Evolutionary conservation across 2,329 filamentous ascomycete species (phyloP).

Genomic region (Colletotrichum sojae): DNA sequence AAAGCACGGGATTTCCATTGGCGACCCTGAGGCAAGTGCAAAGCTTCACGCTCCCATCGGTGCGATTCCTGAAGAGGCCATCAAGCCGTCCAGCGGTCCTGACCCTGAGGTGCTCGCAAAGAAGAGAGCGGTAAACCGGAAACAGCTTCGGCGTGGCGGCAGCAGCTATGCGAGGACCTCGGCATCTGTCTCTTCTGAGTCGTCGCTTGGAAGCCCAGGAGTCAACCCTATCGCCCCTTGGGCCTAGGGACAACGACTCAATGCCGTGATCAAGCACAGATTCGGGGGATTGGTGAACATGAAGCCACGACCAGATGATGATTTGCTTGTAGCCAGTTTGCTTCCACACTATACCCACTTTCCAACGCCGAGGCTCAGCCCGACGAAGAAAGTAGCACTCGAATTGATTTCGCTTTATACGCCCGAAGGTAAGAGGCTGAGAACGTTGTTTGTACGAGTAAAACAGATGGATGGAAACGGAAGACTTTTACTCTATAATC

Average conservation of each 20-base stretch:
- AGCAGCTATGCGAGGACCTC: slow-evolving; percentile 44
- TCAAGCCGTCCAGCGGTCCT: slow-evolving; percentile 61
- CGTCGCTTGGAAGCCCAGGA: slow-evolving; percentile 51
- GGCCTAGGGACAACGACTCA: slow-evolving; percentile 40
- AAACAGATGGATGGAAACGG: not conserved
- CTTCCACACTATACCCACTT: slow-evolving; percentile 34
- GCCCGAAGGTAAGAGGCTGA: not conserved
- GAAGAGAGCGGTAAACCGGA: slow-evolving; percentile 51
- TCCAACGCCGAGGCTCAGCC: slow-evolving; percentile 4
- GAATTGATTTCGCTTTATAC: slow-evolving; percentile 9
- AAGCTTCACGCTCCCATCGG: slow-evolving; percentile 64
- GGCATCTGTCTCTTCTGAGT: slow-evolving; percentile 54
- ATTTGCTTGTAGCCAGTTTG: slow-evolving; percentile 23
- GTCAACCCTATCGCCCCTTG: slow-evolving; percentile 52
- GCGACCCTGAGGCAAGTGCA: slow-evolving; percentile 59
- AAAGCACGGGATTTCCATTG: slow-evolving; percentile 59
- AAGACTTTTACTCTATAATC: not conserved
- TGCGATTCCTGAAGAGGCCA: slow-evolving; percentile 60
- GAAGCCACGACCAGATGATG: not conserved
- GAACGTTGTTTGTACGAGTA: not conserved
- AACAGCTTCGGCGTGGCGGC: slow-evolving; percentile 47
- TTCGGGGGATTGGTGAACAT: not conserved
- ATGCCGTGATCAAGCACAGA: too few species aligned
- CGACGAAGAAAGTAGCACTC: slow-evolving; percentile 10
- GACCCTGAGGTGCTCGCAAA: slow-evolving; percentile 60